Evolutionary conservation across 2,329 filamentous ascomycete species (phyloP), one percentile per base, ranked within the genome.

Genomic region (Nigrospora oryzae): DNA sequence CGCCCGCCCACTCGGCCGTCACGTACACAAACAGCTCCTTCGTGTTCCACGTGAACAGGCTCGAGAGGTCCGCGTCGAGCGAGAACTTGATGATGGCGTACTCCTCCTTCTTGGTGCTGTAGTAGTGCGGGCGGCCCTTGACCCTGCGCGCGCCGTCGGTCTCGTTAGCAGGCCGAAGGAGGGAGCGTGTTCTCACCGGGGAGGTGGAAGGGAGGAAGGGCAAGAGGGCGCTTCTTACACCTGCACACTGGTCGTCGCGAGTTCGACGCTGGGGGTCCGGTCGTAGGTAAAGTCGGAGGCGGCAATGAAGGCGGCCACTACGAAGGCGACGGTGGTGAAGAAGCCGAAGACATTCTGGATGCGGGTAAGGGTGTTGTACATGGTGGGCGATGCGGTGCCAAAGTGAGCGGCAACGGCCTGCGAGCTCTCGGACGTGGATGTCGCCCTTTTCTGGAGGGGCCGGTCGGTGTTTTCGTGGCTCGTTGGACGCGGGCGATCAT

Each of bases 1-100:
- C 51, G 41, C 58, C 58, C 23, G 74, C 70, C 81, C 81, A 84
- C 56, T 82, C 83, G 44, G 91, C 91, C 45, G 89, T 91, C 47
- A 98, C 83, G 71, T 95, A 98, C 64, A 96, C 83, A 69, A 97
- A 98, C 58, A 98, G 71, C 69, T 97, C 88, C 67, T 98, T 98
- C 16, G 94, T 98, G 75, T 98, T 98, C 93, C 91, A 98, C 61
- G 87, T 95, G 77, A 97, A 97, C 56, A 98, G 86, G 37, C 84
- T 84, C 49, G 82, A 85, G 49, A 98, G 79, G 69, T 98, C 91
- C 43, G 90, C 86, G 59, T 95, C 86, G 48, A 98, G 77, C 58
- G 90, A 87, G 74, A 98, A 98, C 63, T 84, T 85, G 62, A 98
- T 84, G 62, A 93, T 82, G 55, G 91, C 93, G 65, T 96, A 97